Conservation (phyloP, 352 stramenopile species). For the Globisporangium orthogonon region DNA sequence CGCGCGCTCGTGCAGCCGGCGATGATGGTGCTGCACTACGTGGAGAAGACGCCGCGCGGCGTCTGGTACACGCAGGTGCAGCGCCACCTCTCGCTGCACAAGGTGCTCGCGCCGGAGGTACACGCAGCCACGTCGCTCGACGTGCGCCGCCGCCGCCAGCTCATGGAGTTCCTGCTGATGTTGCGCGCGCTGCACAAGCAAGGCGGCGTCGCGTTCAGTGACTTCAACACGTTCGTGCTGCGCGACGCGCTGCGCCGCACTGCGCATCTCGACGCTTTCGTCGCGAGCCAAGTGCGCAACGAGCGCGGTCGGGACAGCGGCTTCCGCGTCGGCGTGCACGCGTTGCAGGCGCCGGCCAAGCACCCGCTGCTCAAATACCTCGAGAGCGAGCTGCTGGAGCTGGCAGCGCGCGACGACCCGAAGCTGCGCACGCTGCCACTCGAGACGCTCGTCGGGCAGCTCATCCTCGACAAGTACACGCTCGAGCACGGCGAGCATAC, state of each 20-base stretch:
- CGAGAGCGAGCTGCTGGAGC: slow-evolving; percentile 18
- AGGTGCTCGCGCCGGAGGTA: slow-evolving; percentile 23
- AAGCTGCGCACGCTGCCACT: slow-evolving; percentile 19
- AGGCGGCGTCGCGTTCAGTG: slow-evolving; percentile 30
- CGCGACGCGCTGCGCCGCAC: slow-evolving; percentile 3
- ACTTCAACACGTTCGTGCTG: slow-evolving; percentile 43
- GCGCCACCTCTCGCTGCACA: slow-evolving; percentile 32
- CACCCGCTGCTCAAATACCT: slow-evolving; percentile 25
- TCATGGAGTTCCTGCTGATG: slow-evolving; percentile 32
- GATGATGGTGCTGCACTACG: slow-evolving; percentile 37
- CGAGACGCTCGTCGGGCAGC: slow-evolving; percentile 21
- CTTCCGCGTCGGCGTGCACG: slow-evolving; percentile 23
- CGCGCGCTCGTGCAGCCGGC: slow-evolving; percentile 16
- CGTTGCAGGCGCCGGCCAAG: slow-evolving; percentile 22
- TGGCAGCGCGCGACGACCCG: slow-evolving; percentile 19
- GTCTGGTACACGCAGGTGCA: slow-evolving; percentile 44
- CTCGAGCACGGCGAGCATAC: slow-evolving; percentile 5
- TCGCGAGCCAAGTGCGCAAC: slow-evolving; percentile 15
- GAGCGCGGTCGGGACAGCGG: background rate
- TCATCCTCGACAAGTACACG: slow-evolving; percentile 19
- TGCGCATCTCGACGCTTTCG: slow-evolving; percentile 6
- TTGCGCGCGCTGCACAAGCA: slow-evolving; percentile 26
- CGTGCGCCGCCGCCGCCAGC: slow-evolving; percentile 17
- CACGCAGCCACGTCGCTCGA: slow-evolving; percentile 5
- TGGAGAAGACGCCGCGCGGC: slow-evolving; percentile 21